phyloP scores from a whole-genome alignment of 768 basidiomycete species.

The Dioszegia hungarica region DNA sequence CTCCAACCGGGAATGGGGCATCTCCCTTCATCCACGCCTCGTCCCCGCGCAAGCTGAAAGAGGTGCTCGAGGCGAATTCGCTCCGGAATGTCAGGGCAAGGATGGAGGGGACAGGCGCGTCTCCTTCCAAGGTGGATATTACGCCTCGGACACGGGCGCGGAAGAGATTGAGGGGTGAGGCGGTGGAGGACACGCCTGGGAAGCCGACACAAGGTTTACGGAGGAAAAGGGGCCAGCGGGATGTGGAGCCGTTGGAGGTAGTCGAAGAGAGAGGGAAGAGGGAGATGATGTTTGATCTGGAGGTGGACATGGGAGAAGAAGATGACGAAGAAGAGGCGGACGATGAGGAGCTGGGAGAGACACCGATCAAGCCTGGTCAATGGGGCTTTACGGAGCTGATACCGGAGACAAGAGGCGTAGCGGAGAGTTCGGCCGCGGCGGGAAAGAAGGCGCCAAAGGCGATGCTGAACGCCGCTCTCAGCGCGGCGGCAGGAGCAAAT shows the following conservation, averaged over 20 bases:
- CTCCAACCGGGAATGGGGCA: neutral
- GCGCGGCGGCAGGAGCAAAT: neutral
- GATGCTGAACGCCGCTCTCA: too few relatives aligned
- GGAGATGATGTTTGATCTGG: neutral
- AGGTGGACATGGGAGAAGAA: neutral
- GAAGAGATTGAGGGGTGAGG: slow-evolving; percentile 33
- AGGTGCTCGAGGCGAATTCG: slow-evolving; percentile 31
- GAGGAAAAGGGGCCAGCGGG: slow-evolving; percentile 1
- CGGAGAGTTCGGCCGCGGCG: neutral
- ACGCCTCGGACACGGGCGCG: slow-evolving; percentile 39
- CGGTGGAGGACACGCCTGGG: slow-evolving; percentile 36
- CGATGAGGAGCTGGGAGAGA: slow-evolving; percentile 35
- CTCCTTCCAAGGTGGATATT: slow-evolving; percentile 2
- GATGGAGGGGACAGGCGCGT: neutral
- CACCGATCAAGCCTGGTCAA: slow-evolving; percentile 26
- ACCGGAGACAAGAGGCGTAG: neutral
- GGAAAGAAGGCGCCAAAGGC: neutral
- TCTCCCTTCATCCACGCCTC: slow-evolving; percentile 40
- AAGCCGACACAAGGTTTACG: slow-evolving; percentile 18
- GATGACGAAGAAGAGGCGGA: slow-evolving; percentile 8
- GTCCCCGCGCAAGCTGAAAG: slow-evolving; percentile 32
- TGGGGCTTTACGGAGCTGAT: slow-evolving; percentile 19
- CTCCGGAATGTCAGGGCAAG: slow-evolving; percentile 24
- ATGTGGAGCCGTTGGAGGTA: neutral
- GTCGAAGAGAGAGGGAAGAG: neutral